Evolutionary conservation across 495 filamentous ascomycete species (phyloP), one percentile per base, ranked within the genome.

Genomic region (Neurospora sp.): DNA sequence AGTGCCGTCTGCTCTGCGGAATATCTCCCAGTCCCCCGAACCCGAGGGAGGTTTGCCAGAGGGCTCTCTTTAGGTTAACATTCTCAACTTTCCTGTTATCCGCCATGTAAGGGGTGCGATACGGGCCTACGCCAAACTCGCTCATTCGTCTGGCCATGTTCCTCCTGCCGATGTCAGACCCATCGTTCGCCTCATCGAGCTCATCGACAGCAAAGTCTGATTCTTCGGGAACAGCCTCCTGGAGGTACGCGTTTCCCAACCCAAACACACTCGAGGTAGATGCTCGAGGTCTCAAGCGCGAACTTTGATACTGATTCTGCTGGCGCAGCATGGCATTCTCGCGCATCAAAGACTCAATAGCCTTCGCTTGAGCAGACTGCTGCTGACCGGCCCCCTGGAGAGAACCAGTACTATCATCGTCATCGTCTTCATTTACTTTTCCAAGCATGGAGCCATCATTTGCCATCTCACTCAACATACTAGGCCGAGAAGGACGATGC

Each of bases 1-100:
- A 98, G 81, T 99, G 96, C 4, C 96, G 91, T 69, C 96, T 89
- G 78, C 95, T 97, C 75, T 98, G 94, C 39, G 92, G 88, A 20
- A 90, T 83, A 70, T 95, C 92, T 22, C 83, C 81, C 46, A 92
- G 75, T 22, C 90, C 88, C 37, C 89, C 90, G 78, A 96, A 97
- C 0, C 92, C 92, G 27, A 94, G 89, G 8, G 92, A 92, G 68
- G 90, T 96, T 78, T 96, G 91, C 96, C 96, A 99, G 73, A 92
- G 89, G 18, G 89, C 90, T 78, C 92, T 94, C 80, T 92, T 92
- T 18, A 66, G 53, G 53, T 66, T 66, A 61, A 93, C 86, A 80
- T 88, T 92, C 53, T 94, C 93, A 14, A 94, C 79, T 61, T 91
- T 91, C 74, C 91, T 87, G 74, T 92, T 92, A 75, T 96, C 93